Conservation (phyloP, 345 rosid genomes). For the Hirschfeldia incana region DNA sequence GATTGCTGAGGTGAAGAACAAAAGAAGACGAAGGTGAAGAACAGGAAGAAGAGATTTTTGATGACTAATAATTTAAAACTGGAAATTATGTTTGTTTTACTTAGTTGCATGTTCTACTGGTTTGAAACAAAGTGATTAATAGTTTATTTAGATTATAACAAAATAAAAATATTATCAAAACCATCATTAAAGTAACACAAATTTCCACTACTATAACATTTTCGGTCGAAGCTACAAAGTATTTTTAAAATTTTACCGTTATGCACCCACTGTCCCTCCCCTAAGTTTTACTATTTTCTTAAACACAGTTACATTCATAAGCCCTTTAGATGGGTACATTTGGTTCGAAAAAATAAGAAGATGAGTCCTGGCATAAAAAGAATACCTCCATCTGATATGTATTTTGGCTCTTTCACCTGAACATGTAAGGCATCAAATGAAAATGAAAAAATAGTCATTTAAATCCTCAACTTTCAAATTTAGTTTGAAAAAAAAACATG, state of each 20-base stretch:
- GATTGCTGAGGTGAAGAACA: background rate
- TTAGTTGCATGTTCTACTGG: background rate
- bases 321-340: too few relatives aligned
- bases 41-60: conserved; percentile 43
- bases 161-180: too few relatives aligned
- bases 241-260: background rate
- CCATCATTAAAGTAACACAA: conserved; percentile 15
- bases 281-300: too few relatives aligned
- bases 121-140: background rate
- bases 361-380: background rate
- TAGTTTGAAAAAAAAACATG: too few relatives aligned
- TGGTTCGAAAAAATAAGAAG: background rate
- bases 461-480: too few relatives aligned
- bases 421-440: too few relatives aligned
- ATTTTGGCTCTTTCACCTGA: background rate
- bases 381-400: background rate
- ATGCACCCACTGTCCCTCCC: too few relatives aligned
- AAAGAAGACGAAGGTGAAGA: conserved; percentile 23
- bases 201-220: background rate
- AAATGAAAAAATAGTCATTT: too few relatives aligned
- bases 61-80: conserved; percentile 33
- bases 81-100: background rate
- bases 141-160: conserved; percentile 18
- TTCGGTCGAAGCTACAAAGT: background rate
- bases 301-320: too few relatives aligned